Evolutionary conservation across 23 red algal species (phyloP).

Genomic region (Agarophyton chilense): DNA sequence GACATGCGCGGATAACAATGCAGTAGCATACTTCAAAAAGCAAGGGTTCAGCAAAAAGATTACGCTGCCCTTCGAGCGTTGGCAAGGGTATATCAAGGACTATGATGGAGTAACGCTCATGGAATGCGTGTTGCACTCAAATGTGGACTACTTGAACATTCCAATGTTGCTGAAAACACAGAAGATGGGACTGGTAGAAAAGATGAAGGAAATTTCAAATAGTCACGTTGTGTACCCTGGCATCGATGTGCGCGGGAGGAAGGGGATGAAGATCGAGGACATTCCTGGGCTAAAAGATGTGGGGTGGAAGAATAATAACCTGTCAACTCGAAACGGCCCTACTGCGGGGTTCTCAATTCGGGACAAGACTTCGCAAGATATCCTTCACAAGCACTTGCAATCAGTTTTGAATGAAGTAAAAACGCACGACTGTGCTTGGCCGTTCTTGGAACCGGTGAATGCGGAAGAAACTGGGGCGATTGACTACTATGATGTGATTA

Average conservation of each 20-base stretch:
- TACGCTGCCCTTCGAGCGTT: slow-evolving; percentile 81
- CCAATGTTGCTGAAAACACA: slow-evolving; percentile 95
- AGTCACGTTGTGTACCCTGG: slow-evolving; percentile 98
- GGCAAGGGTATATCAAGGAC: slow-evolving; percentile 99
- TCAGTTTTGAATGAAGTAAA: slow-evolving; percentile 93
- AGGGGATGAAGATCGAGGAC: slow-evolving; percentile 82
- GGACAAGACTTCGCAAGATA: slow-evolving; percentile 76
- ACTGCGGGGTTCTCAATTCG: slow-evolving; percentile 62
- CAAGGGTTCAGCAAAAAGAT: slow-evolving; percentile 99
- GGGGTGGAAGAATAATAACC: slow-evolving; percentile 57
- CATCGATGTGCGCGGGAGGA: slow-evolving; percentile 75
- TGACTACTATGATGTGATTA: slow-evolving; percentile 99
- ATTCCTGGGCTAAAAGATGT: slow-evolving; percentile 94
- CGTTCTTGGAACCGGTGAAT: slow-evolving; percentile 98
- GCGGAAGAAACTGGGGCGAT: slow-evolving; percentile 93
- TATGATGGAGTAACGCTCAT: slow-evolving; percentile 98
- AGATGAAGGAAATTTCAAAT: slow-evolving; percentile 95
- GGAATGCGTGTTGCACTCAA: slow-evolving; percentile 94
- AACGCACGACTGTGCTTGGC: slow-evolving; percentile 92
- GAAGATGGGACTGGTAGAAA: slow-evolving; percentile 93
- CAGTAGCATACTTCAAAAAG: slow-evolving; percentile 99
- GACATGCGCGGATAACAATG: slow-evolving; percentile 99
- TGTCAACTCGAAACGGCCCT: slow-evolving; percentile 68
- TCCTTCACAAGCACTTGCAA: slow-evolving; percentile 94
- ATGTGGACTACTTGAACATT: slow-evolving; percentile 98